Evolutionary conservation across 2,329 filamentous ascomycete genomes (phyloP).

Genomic region (Fusarium paranaense): DNA sequence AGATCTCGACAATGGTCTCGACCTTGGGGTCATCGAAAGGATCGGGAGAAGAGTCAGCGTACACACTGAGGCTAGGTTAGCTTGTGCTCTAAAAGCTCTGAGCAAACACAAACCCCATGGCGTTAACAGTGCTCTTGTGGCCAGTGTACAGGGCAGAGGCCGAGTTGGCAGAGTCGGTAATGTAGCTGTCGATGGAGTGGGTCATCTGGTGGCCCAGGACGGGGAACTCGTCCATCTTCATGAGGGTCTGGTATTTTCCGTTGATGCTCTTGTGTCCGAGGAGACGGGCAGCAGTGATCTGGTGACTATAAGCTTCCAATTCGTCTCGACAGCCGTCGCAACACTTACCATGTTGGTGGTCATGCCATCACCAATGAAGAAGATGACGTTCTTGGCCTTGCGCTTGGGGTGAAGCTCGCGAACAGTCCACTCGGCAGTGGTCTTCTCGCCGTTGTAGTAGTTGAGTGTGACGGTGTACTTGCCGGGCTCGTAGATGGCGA

Average conservation of each 20-base stretch:
- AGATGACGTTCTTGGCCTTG: constrained; percentile 85
- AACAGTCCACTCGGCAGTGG: constrained; percentile 81
- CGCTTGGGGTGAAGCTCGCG: constrained; percentile 75
- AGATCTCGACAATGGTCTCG: constrained; percentile 83
- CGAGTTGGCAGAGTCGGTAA: constrained; percentile 88
- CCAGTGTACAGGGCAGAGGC: constrained; percentile 85
- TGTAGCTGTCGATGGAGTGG: constrained; percentile 85
- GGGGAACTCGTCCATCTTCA: constrained; percentile 86
- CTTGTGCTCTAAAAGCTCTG: not conserved
- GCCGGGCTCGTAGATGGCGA: constrained; percentile 82
- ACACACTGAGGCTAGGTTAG: constrained; percentile 61
- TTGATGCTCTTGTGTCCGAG: constrained; percentile 87
- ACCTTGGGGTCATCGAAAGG: constrained; percentile 87
- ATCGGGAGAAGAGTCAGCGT: constrained; percentile 79
- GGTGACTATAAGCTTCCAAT: constrained; percentile 11
- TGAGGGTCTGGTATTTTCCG: constrained; percentile 80
- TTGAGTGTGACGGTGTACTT: constrained; percentile 80
- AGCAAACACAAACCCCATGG: constrained; percentile 67
- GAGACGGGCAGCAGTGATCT: constrained; percentile 81
- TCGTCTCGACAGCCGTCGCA: not conserved
- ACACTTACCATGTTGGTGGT: constrained; percentile 74
- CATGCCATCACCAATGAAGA: constrained; percentile 84
- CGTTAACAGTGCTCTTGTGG: constrained; percentile 87
- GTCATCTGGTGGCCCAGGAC: constrained; percentile 92
- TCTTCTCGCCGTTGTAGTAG: constrained; percentile 80